A percentile compares a stretch with the other conserved stretches of the same genome.
Conservation (phyloP, 768 basidiomycete genomes). For the Leucocoprinus birnbaumii region DNA sequence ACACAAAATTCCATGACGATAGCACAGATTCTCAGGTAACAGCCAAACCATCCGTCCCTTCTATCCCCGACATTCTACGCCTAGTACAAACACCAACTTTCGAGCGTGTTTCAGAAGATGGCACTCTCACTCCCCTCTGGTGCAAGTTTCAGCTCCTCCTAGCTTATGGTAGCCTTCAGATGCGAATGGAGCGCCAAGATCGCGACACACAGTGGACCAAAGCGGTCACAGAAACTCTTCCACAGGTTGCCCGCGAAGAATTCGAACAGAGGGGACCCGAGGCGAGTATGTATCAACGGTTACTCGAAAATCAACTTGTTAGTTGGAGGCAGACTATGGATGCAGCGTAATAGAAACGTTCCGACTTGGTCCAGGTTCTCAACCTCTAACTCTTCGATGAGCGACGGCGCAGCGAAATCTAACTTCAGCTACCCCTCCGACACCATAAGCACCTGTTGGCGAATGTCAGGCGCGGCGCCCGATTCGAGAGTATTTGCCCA, state of each 20-base stretch:
- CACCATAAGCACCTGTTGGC: neutral
- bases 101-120: neutral
- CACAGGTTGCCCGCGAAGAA: constrained; percentile 22
- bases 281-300: constrained; percentile 9
- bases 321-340: neutral
- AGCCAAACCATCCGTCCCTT: neutral
- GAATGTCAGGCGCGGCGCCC: neutral
- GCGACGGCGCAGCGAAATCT: too few species aligned
- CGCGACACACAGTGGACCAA: constrained; percentile 33
- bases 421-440: neutral
- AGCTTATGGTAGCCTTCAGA: constrained; percentile 35
- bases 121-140: constrained; percentile 13
- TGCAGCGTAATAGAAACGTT: neutral
- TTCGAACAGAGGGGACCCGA: constrained; percentile 10
- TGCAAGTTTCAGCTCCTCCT: constrained; percentile 36
- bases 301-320: constrained; percentile 4
- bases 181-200: constrained; percentile 19
- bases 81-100: neutral
- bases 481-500: neutral
- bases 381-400: too few species aligned
- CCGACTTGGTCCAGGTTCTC: too few species aligned
- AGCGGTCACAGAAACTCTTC: constrained; percentile 20
- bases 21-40: neutral
- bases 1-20: too few species aligned
- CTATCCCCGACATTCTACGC: constrained; percentile 1